phyloP scores from a whole-genome alignment of 2,329 filamentous ascomycete genomes.

The Neofusicoccum sp. region DNA sequence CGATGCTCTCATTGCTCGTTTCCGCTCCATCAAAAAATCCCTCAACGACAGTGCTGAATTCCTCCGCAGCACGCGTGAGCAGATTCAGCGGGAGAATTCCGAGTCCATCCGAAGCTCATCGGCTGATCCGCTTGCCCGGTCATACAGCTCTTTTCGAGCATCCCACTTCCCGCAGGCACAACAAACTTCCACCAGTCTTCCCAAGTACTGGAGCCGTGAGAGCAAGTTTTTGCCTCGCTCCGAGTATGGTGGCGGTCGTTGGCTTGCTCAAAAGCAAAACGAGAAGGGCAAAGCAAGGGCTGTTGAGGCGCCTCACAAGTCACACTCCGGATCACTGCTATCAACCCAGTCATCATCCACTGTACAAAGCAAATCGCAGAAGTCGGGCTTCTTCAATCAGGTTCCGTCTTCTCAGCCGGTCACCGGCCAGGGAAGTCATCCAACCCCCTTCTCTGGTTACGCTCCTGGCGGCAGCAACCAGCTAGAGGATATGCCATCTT shows the following conservation, averaged over 20 bases:
- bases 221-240: conserved; percentile 17
- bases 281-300: conserved; percentile 5
- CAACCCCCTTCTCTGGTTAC: background rate
- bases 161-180: background rate
- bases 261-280: background rate
- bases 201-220: conserved; percentile 16
- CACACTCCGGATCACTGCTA: background rate
- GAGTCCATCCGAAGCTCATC: background rate
- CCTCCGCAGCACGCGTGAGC: conserved; percentile 3
- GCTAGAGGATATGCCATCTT: background rate
- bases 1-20: conserved; percentile 35
- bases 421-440: background rate
- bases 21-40: conserved; percentile 30
- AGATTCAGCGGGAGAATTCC: background rate
- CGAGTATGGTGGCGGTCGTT: conserved; percentile 19
- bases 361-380: background rate
- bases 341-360: background rate
- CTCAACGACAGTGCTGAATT: conserved; percentile 22
- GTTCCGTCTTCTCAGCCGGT: background rate
- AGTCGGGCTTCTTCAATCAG: background rate
- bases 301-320: background rate
- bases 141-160: conserved; percentile 12
- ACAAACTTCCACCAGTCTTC: background rate
- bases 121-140: conserved; percentile 7
- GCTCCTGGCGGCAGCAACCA: background rate